Conservation (phyloP, 495 filamentous ascomycete species). For the Hypomontagnella submonticulosa region DNA sequence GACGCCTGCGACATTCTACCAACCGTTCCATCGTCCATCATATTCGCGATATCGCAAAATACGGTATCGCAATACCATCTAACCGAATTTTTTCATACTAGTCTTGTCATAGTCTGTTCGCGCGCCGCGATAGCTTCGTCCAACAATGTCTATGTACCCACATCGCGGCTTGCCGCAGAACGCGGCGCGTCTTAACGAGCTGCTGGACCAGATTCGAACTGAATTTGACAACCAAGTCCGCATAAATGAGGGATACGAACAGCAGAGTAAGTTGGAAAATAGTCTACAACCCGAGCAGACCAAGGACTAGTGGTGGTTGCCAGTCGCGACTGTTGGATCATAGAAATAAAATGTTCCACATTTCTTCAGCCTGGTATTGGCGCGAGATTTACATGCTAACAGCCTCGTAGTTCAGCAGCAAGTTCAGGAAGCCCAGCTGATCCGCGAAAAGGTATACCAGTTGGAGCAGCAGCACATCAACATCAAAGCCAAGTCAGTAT, state of each 20-base stretch:
- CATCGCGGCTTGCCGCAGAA: constrained; percentile 81
- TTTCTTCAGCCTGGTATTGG: neutral
- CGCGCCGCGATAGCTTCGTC: constrained; percentile 23
- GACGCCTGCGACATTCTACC: constrained; percentile 11
- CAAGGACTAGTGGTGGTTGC: neutral
- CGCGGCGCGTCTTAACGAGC: constrained; percentile 79
- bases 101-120: neutral
- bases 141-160: constrained; percentile 84
- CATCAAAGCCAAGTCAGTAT: constrained; percentile 87
- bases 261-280: constrained; percentile 76
- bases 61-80: constrained; percentile 3
- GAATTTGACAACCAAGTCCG: constrained; percentile 89
- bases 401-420: constrained; percentile 76
- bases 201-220: constrained; percentile 86
- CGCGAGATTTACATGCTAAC: constrained; percentile 11
- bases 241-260: constrained; percentile 83
- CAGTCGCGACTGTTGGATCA: neutral
- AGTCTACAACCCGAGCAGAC: neutral
- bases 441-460: constrained; percentile 88
- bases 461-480: constrained; percentile 87
- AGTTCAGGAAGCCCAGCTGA: constrained; percentile 90
- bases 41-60: constrained; percentile 14
- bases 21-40: neutral
- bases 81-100: neutral
- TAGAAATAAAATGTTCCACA: neutral